Evolutionary conservation across 148 eudicot species (phyloP), one percentile per base, ranked within the genome.

Genomic region (Bassia scoparia): DNA sequence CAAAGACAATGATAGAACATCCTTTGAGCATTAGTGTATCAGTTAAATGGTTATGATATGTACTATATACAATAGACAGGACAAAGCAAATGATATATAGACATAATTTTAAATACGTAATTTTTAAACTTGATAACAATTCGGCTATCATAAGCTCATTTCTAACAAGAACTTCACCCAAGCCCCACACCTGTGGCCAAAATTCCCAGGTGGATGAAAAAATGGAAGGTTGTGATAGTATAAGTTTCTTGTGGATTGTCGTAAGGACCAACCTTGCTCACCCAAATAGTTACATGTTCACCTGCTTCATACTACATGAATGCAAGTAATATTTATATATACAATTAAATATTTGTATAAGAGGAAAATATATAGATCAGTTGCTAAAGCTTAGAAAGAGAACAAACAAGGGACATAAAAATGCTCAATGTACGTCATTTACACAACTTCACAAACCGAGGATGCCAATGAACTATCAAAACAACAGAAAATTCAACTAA

Each of bases 201-300:
- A 80, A 80, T 89, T 70, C 9, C 90, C 89, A 43, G 81, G 33
- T 74, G 84, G 86, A 77, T 74, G 97, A 71, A 97, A 94, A 86
- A 91, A 94, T 30, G 98, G 96, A 71, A 94, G 96, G 82, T 87
- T 88, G 86, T 86, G 88, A 72, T 91, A 94, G 79, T 91, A 84
- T 94, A 94, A 61, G 98, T 94, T 79, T 94, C 98, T 74, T 94
- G 98, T 49, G 98, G 98, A 83, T 94, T 94, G 77, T 94, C 89
- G 70, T 91, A 94, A 30, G 98, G 98, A 67, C 98, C 98, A 74
- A 89, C 98, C 74, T 94, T 94, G 77, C 91, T 94, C 77, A 91
- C 98, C 98, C 98, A 94, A 37, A 94, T 86, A 30, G 86, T 91
- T 75, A 94, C 91, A n/a, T 86, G 82, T 24, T 93, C 97, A 64